Conservation (phyloP, 495 filamentous ascomycete species). For the Oidiodendron maius region DNA sequence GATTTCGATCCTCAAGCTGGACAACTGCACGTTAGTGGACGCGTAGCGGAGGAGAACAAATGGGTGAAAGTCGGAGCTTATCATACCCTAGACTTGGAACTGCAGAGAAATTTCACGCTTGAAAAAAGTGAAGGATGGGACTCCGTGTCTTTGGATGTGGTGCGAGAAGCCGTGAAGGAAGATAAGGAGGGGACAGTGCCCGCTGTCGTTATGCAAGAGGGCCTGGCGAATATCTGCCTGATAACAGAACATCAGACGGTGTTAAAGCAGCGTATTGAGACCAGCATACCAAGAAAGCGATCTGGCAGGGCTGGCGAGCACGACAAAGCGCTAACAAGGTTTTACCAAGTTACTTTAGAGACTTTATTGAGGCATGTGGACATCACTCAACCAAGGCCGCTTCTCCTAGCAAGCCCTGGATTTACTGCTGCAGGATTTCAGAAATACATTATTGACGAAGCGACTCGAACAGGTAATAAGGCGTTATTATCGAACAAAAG, state of each 20-base stretch:
- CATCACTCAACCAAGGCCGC: conserved; percentile 57
- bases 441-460: conserved; percentile 69
- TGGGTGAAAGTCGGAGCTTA: conserved; percentile 77
- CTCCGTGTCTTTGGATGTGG: conserved; percentile 70
- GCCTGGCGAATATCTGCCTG: conserved; percentile 85
- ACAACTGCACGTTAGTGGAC: conserved; percentile 78
- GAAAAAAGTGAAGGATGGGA: conserved; percentile 85
- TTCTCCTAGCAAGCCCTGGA: conserved; percentile 87
- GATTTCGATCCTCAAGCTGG: conserved; percentile 87
- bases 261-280: conserved; percentile 81
- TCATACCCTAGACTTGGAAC: conserved; percentile 87
- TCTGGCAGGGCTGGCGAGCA: conserved; percentile 51
- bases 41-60: conserved; percentile 76
- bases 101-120: conserved; percentile 81
- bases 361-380: conserved; percentile 76
- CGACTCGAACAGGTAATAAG: conserved; percentile 61
- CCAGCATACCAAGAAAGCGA: conserved; percentile 74
- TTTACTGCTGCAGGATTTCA: conserved; percentile 80
- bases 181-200: conserved; percentile 73
- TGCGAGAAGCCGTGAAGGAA: conserved; percentile 73
- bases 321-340: conserved; percentile 71
- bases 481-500: conserved; percentile 52
- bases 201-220: conserved; percentile 93
- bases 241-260: conserved; percentile 90
- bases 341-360: conserved; percentile 72